Percentiles rank a stretch among this genome's conserved stretches.
Conservation (phyloP, 495 filamentous ascomycete genomes). For the Penicillium lagena region DNA sequence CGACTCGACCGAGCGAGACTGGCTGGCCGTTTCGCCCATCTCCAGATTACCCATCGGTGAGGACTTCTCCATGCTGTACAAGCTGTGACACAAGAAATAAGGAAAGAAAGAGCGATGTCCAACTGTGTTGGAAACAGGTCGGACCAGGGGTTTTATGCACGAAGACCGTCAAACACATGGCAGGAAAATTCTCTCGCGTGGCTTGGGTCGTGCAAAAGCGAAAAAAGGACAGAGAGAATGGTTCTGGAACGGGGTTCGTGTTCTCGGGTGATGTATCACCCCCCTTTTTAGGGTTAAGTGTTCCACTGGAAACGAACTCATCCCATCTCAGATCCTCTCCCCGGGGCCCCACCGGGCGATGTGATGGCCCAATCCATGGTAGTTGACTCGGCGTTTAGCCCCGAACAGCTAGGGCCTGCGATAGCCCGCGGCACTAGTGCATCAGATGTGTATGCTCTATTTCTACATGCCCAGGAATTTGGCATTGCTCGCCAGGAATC, state of each 20-base stretch:
- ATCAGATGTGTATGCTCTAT: no score
- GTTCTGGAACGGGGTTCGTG: background rate
- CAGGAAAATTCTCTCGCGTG: constrained; percentile 11
- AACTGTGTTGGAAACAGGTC: background rate
- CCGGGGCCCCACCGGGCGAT: no score
- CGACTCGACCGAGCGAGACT: constrained; percentile 3
- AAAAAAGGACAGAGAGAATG: background rate
- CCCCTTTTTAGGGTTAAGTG: no score
- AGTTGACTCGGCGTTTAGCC: no score
- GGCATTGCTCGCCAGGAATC: no score
- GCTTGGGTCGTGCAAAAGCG: constrained; percentile 9
- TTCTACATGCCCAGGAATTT: no score
- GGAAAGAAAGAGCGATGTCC: background rate
- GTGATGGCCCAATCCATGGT: no score
- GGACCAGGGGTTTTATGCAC: constrained; percentile 14
- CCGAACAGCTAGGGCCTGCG: no score
- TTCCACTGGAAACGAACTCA: background rate
- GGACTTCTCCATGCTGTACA: constrained; percentile 11
- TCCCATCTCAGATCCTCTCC: background rate
- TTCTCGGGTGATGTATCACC: no score
- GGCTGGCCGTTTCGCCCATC: constrained; percentile 4
- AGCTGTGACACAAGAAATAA: constrained; percentile 1
- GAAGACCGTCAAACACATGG: constrained; percentile 9
- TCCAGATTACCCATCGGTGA: constrained; percentile 2
- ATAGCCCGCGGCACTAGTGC: no score